Percentiles rank a stretch among this genome's conserved stretches.
Conservation (phyloP, 805 yeast species). For the Clavispora carvajalis region DNA sequence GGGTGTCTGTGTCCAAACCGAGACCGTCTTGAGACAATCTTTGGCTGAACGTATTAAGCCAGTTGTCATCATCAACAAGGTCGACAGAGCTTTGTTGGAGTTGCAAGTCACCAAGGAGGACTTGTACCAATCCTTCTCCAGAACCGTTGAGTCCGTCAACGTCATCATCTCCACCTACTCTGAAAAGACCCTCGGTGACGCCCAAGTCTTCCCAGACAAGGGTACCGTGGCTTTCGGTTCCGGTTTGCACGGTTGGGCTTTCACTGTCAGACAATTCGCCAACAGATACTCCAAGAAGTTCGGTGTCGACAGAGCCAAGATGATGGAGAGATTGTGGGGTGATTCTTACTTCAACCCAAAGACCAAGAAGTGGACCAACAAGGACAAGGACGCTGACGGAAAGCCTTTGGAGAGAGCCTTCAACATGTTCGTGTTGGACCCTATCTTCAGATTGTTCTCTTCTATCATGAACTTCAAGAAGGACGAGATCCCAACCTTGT, state of each 20-base stretch:
- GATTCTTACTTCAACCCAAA: constrained; percentile 99
- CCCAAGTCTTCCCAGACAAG: constrained; percentile 96
- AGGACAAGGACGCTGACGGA: constrained; percentile 93
- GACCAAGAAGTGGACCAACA: constrained; percentile 99
- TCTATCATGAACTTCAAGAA: constrained; percentile 99
- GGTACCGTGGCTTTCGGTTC: constrained; percentile 99
- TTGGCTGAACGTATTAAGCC: constrained; percentile 99
- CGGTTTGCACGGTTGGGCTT: constrained; percentile 99
- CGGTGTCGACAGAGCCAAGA: constrained; percentile 96
- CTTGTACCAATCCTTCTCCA: constrained; percentile 94
- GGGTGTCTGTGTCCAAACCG: constrained; percentile 99
- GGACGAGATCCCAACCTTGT: constrained; percentile 88
- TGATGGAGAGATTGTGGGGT: constrained; percentile 99
- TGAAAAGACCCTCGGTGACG: constrained; percentile 88
- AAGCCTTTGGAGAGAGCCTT: constrained; percentile 96
- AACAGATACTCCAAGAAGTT: constrained; percentile 97
- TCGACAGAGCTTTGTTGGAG: constrained; percentile 98
- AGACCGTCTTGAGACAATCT: constrained; percentile 98
- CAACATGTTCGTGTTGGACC: constrained; percentile 98
- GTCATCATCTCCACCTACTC: constrained; percentile 94
- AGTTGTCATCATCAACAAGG: constrained; percentile 97
- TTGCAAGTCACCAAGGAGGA: constrained; percentile 99
- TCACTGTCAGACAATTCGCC: constrained; percentile 98
- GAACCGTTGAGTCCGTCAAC: constrained; percentile 99
- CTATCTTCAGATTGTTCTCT: constrained; percentile 95